Conservation (phyloP, 192 early-diverging fungal species). For the Entomortierella parvispora region DNA sequence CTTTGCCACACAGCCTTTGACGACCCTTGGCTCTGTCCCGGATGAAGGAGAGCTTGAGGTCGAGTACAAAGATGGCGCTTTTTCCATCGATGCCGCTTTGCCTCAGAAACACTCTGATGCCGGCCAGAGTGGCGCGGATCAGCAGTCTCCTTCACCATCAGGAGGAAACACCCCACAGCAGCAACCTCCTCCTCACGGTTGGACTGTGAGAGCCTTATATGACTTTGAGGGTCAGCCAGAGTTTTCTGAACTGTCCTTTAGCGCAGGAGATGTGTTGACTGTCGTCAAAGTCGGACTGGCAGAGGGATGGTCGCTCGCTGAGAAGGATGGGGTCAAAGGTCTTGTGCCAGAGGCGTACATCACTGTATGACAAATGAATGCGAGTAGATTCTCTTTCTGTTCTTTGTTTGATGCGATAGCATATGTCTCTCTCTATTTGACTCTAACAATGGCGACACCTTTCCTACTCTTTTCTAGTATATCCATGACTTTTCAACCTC, state of each 20-base stretch:
- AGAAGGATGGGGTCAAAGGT: constrained; percentile 55
- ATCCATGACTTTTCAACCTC: constrained; percentile 54
- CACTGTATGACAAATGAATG: constrained; percentile 28
- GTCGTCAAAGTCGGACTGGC: constrained; percentile 51
- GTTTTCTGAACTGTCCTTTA: constrained; percentile 52
- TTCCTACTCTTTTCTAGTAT: constrained; percentile 28
- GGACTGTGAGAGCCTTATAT: constrained; percentile 54
- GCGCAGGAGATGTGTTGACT: constrained; percentile 51
- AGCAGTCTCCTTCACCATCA: background rate
- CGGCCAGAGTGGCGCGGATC: background rate
- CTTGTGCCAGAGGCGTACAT: constrained; percentile 55
- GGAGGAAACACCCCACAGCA: constrained; percentile 16
- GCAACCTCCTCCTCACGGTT: constrained; percentile 46
- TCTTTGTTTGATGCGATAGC: background rate
- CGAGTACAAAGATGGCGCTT: constrained; percentile 40
- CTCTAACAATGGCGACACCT: background rate
- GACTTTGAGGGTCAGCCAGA: constrained; percentile 53
- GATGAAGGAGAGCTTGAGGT: constrained; percentile 21
- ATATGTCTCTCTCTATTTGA: background rate
- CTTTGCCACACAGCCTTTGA: constrained; percentile 27
- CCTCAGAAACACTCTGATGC: constrained; percentile 10
- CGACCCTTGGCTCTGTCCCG: constrained; percentile 7
- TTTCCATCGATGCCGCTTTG: constrained; percentile 31
- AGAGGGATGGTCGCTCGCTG: constrained; percentile 56
- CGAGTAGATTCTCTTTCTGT: background rate